A percentile compares a stretch with the other conserved stretches of the same genome.
phyloP scores from a whole-genome alignment of 129 eudicot genomes.

The Scalesia atractyloides region DNA sequence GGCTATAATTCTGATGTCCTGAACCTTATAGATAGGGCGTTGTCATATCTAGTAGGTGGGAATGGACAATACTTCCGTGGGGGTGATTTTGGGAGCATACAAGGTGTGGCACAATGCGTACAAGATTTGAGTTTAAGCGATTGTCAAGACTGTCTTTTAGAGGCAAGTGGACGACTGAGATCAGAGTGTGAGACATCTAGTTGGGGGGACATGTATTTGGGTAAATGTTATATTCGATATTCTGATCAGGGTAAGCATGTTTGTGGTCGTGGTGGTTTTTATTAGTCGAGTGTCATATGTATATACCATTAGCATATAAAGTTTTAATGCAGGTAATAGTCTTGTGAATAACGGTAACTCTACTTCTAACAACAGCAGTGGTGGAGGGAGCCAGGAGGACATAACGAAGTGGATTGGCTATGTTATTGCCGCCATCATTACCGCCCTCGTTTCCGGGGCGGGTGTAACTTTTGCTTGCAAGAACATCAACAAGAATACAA shows the following conservation, averaged over 20 bases:
- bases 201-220: constrained; percentile 62
- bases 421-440: too few relatives aligned
- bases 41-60: constrained; percentile 40
- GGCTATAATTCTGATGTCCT: constrained; percentile 38
- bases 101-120: constrained; percentile 60
- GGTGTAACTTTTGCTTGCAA: too few relatives aligned
- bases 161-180: constrained; percentile 48
- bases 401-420: too few relatives aligned
- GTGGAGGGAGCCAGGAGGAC: background rate
- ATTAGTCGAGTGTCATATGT: background rate
- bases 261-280: background rate
- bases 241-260: constrained; percentile 48
- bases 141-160: constrained; percentile 64
- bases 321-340: background rate
- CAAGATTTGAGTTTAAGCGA: constrained; percentile 56
- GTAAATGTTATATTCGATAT: constrained; percentile 60
- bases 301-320: background rate
- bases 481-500: too few relatives aligned
- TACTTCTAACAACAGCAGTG: background rate
- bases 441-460: too few relatives aligned
- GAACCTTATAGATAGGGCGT: constrained; percentile 37
- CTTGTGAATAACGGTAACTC: background rate
- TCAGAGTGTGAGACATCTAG: constrained; percentile 44
- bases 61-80: constrained; percentile 49
- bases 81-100: constrained; percentile 52